These are phyloP conservation scores for Ajuga chamaepitys DNA, from an alignment of 257 asterid genomes.

Conservation along the genomic window DNA sequence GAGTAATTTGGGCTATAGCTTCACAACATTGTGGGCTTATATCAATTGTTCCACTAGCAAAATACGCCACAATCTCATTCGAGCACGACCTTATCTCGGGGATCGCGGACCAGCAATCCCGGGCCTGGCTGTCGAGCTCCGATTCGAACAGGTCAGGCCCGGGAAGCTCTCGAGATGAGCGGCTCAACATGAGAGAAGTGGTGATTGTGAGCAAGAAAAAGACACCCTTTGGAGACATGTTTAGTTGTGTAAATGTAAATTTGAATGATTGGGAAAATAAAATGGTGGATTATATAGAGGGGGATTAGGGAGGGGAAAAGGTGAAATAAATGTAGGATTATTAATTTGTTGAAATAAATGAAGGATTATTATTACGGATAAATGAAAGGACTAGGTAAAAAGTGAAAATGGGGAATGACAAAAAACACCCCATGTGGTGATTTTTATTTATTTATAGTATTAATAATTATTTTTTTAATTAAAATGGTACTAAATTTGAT, in stretches of 20 bases:
- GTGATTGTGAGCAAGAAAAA: slow-evolving; percentile 18
- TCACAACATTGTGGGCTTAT: slow-evolving; percentile 31
- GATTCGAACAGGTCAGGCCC: neutral
- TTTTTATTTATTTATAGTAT: too few relatives aligned
- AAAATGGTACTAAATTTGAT: neutral
- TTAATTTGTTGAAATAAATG: neutral
- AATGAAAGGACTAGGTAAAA: neutral
- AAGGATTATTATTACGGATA: neutral
- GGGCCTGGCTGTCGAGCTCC: neutral
- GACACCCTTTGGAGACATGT: slow-evolving; percentile 7
- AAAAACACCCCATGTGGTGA: slow-evolving; percentile 6
- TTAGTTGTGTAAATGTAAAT: neutral
- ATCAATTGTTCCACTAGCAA: slow-evolving; percentile 17
- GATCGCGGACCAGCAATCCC: slow-evolving; percentile 34
- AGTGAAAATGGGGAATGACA: neutral
- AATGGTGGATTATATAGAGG: slow-evolving; percentile 5
- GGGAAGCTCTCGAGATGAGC: neutral
- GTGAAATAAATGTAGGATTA: slow-evolving; percentile 1
- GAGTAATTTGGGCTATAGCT: slow-evolving; percentile 36
- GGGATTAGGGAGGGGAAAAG: slow-evolving; percentile 4
- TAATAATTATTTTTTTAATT: neutral
- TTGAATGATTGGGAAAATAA: neutral
- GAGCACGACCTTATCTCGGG: slow-evolving; percentile 38
- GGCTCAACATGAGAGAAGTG: slow-evolving; percentile 9
- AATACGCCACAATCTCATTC: slow-evolving; percentile 30